phyloP scores from a whole-genome alignment of 164 flowering plant species.

The Piper longum region DNA sequence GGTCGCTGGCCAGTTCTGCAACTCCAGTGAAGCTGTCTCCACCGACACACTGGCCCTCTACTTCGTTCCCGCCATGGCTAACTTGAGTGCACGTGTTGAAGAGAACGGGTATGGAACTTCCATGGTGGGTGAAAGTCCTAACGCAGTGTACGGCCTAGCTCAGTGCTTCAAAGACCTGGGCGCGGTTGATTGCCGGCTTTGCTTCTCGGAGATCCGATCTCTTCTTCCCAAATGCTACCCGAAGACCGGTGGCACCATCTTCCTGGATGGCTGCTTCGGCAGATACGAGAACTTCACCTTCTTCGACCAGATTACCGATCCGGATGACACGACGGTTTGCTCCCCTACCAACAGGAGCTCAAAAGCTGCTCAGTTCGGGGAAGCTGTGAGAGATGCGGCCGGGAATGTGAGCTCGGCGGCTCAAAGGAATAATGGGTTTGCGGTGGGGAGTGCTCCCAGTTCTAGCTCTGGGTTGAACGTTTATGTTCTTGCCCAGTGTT shows the following conservation, averaged over 20 bases:
- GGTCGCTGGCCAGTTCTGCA: constrained; percentile 3
- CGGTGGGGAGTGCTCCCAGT: background rate
- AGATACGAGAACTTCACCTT: constrained; percentile 8
- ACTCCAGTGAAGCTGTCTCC: constrained; percentile 3
- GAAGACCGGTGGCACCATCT: constrained; percentile 5
- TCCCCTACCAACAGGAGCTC: constrained; percentile 1
- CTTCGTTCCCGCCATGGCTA: constrained; percentile 8
- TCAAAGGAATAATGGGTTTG: constrained; percentile 5
- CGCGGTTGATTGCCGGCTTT: constrained; percentile 9
- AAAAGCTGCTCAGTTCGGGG: background rate
- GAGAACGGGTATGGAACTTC: constrained; percentile 9
- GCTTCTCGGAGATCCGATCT: constrained; percentile 9
- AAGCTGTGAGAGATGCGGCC: background rate
- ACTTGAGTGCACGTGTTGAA: constrained; percentile 5
- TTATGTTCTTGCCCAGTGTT: constrained; percentile 12
- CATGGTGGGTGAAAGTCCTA: constrained; percentile 4
- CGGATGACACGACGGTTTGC: constrained; percentile 4
- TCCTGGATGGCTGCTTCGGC: constrained; percentile 10
- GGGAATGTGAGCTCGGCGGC: constrained; percentile 7
- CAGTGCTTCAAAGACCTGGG: constrained; percentile 10
- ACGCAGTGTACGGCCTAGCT: constrained; percentile 6
- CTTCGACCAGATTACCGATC: constrained; percentile 2
- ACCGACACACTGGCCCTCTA: background rate
- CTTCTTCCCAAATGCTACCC: constrained; percentile 11
- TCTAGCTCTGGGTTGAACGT: constrained; percentile 1